These are phyloP conservation scores for Colletotrichum horii DNA, from an alignment of 2,329 filamentous ascomycete genomes.

Conservation along the genomic window DNA sequence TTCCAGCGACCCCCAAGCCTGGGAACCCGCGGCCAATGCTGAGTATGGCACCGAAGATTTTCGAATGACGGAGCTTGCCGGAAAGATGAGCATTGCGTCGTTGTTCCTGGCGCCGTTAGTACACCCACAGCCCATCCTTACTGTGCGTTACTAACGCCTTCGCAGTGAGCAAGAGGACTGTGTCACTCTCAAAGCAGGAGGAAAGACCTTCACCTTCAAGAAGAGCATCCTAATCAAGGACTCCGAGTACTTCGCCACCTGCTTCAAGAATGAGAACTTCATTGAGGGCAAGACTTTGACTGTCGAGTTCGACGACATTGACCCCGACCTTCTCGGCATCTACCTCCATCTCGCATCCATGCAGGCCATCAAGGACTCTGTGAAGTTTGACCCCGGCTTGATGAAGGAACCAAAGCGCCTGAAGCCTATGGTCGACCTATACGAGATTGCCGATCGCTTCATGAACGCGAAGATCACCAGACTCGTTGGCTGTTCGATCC, in stretches of 20 bases:
- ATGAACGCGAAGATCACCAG: accelerated
- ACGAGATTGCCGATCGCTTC: not conserved
- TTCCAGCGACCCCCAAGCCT: no score
- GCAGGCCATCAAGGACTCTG: not conserved
- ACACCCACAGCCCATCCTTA: accelerated
- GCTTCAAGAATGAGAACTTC: not conserved
- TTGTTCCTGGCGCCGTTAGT: not conserved
- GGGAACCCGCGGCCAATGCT: no score
- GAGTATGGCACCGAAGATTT: not conserved
- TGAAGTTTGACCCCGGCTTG: not conserved
- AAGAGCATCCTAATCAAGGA: not conserved
- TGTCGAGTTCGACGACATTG: not conserved
- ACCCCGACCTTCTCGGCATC: not conserved
- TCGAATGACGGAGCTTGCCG: not conserved
- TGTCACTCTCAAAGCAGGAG: not conserved
- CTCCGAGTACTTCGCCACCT: not conserved
- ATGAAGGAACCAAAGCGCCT: not conserved
- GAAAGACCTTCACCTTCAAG: not conserved
- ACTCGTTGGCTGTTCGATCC: not conserved
- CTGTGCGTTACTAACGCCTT: not conserved
- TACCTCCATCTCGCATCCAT: not conserved
- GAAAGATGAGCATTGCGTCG: not conserved
- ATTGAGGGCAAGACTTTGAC: not conserved
- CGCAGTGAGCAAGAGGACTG: not conserved
- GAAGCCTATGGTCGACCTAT: not conserved